Evolutionary conservation across 306 rosid genomes (phyloP).

Genomic region (Sechiopsis laciniata): DNA sequence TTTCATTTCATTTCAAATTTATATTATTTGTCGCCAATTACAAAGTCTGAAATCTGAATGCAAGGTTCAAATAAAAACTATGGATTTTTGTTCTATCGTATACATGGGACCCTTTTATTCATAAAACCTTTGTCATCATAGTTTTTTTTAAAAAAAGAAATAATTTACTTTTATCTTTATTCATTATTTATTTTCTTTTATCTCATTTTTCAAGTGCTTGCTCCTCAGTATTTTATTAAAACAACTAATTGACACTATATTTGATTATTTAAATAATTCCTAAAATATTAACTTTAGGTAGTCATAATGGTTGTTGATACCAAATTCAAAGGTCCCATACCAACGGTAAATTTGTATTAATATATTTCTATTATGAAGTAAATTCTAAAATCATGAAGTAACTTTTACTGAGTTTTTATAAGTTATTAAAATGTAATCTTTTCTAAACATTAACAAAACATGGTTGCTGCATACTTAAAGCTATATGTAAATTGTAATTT

Average conservation of each 20-base stretch:
- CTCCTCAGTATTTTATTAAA: not conserved
- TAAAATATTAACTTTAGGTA: no score
- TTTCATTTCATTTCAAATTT: not conserved
- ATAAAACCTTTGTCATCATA: not conserved
- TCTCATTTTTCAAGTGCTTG: not conserved
- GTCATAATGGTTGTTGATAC: no score
- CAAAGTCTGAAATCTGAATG: conserved; percentile 19
- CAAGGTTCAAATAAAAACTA: conserved; percentile 12
- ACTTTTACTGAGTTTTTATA: not conserved
- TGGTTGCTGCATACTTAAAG: not conserved
- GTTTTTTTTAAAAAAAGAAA: not conserved
- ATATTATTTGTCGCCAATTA: not conserved
- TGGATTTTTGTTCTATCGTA: conserved; percentile 16
- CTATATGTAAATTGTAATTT: not conserved
- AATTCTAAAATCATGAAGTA: not conserved
- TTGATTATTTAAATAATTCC: no score
- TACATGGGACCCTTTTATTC: not conserved
- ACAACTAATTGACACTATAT: no score
- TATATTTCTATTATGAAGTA: not conserved
- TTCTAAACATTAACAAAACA: no score
- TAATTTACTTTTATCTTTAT: not conserved
- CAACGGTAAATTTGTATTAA: not conserved
- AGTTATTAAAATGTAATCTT: not conserved
- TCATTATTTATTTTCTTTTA: not conserved
- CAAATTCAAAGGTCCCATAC: no score